Conservation (phyloP, 768 basidiomycete genomes). For the Lentinula aciculospora region DNA sequence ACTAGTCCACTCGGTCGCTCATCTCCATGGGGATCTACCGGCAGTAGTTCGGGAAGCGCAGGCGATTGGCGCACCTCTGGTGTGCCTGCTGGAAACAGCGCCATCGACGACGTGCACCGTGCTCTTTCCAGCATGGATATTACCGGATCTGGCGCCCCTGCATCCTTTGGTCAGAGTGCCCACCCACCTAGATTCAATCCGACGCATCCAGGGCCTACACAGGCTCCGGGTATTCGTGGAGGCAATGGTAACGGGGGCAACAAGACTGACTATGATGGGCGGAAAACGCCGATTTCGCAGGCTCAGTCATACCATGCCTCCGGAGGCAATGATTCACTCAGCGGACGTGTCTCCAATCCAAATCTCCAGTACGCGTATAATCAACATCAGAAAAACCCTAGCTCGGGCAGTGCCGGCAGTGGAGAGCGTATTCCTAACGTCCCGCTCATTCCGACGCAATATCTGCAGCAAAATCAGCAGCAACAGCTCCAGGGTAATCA, state of each 20-base stretch:
- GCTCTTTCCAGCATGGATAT: constrained; percentile 70
- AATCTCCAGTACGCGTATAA: constrained; percentile 64
- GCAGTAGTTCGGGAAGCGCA: constrained; percentile 14
- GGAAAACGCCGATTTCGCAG: constrained; percentile 52
- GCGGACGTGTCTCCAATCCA: constrained; percentile 58
- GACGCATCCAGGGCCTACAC: constrained; percentile 39
- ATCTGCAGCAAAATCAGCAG: constrained; percentile 55
- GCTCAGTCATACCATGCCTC: constrained; percentile 35
- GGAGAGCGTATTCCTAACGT: constrained; percentile 51
- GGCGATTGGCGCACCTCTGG: constrained; percentile 55
- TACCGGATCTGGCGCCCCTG: constrained; percentile 22
- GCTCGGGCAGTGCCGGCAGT: constrained; percentile 23
- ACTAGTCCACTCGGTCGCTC: constrained; percentile 56
- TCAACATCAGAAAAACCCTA: constrained; percentile 26
- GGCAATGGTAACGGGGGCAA: constrained; percentile 29
- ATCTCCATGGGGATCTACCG: constrained; percentile 58
- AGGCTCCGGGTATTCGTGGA: constrained; percentile 35
- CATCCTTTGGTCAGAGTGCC: constrained; percentile 40
- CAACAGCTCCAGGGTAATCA: constrained; percentile 36
- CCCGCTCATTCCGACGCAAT: constrained; percentile 70
- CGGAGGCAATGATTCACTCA: constrained; percentile 42
- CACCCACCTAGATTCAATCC: constrained; percentile 72
- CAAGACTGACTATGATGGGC: constrained; percentile 58
- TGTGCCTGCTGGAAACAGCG: constrained; percentile 21
- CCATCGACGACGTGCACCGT: constrained; percentile 71